Percentiles rank a stretch among this genome's conserved stretches.
These are phyloP conservation scores for Tetrapyrgos nigripes DNA, from an alignment of 1,284 basidiomycete species.

Conservation along the genomic window DNA sequence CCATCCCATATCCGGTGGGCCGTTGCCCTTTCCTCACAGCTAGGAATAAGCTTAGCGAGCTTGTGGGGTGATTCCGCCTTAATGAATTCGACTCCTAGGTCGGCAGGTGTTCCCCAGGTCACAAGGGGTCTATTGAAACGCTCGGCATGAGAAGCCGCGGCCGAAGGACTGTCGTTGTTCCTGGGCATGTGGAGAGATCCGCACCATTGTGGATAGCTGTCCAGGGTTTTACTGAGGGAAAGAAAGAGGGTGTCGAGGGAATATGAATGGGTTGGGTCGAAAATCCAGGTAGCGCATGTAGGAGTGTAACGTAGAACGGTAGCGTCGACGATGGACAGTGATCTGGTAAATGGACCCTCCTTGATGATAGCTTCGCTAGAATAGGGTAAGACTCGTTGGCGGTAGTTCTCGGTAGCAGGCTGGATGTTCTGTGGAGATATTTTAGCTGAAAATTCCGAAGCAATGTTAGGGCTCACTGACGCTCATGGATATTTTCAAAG, in stretches of 20 bases:
- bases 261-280: conserved; percentile 20
- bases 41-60: conserved; percentile 33
- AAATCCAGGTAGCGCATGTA: conserved; percentile 39
- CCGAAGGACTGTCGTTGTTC: conserved; percentile 17
- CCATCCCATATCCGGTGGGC: conserved; percentile 9
- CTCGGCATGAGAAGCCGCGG: conserved; percentile 30
- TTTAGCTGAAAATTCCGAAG: no score
- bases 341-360: conserved; percentile 10
- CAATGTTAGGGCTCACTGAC: no score
- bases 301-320: conserved; percentile 33
- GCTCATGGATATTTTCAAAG: no score
- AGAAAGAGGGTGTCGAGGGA: conserved; percentile 18
- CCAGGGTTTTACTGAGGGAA: conserved; percentile 37
- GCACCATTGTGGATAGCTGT: conserved; percentile 45
- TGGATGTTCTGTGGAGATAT: no score
- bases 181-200: conserved; percentile 37
- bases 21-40: conserved; percentile 13
- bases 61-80: conserved; percentile 25
- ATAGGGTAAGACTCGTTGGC: conserved; percentile 10
- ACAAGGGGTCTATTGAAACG: conserved; percentile 43
- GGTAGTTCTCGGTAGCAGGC: no score
- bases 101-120: conserved; percentile 35
- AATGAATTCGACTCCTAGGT: conserved; percentile 46
- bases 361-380: conserved; percentile 4
- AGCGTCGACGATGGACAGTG: conserved; percentile 41